phyloP scores from a whole-genome alignment of 2,329 filamentous ascomycete genomes.

The Talaromyces islandicus region DNA sequence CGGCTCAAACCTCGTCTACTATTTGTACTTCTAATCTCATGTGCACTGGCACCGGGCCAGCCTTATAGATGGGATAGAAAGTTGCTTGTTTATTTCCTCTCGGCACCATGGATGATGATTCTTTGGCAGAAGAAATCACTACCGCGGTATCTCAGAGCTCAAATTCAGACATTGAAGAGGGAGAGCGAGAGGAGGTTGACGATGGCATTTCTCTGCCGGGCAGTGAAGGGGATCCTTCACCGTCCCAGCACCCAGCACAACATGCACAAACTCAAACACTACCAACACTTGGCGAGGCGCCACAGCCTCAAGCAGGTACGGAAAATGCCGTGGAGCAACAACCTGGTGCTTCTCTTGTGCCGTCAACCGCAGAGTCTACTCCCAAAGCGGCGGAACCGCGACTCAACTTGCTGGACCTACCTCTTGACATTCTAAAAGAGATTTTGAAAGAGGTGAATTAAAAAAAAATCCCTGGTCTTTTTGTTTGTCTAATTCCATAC shows the following conservation, averaged over 20 bases:
- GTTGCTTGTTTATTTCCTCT: not conserved
- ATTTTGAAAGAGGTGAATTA: constrained; percentile 77
- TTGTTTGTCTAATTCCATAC: not conserved
- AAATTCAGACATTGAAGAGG: not conserved
- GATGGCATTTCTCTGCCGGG: not conserved
- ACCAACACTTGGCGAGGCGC: not conserved
- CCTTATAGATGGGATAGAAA: not conserved
- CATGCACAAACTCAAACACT: not conserved
- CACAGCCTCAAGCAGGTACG: not conserved
- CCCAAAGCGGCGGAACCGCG: constrained; percentile 37
- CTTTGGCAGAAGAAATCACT: not conserved
- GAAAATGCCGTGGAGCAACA: not conserved
- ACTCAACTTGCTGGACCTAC: constrained; percentile 65
- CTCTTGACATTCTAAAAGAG: constrained; percentile 69
- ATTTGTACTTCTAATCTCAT: not conserved
- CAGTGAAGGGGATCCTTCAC: not conserved
- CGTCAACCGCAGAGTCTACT: not conserved
- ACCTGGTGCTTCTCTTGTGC: not conserved
- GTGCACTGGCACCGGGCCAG: not conserved
- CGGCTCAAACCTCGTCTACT: not conserved
- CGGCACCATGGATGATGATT: not conserved
- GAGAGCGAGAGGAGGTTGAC: not conserved
- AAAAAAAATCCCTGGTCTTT: not conserved
- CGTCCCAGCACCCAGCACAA: not conserved
- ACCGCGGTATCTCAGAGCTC: not conserved